Percentiles rank a stretch among this genome's conserved stretches.
These are phyloP conservation scores for Pseudozyma thailandica DNA, from an alignment of 1,284 basidiomycete genomes.

Conservation along the genomic window DNA sequence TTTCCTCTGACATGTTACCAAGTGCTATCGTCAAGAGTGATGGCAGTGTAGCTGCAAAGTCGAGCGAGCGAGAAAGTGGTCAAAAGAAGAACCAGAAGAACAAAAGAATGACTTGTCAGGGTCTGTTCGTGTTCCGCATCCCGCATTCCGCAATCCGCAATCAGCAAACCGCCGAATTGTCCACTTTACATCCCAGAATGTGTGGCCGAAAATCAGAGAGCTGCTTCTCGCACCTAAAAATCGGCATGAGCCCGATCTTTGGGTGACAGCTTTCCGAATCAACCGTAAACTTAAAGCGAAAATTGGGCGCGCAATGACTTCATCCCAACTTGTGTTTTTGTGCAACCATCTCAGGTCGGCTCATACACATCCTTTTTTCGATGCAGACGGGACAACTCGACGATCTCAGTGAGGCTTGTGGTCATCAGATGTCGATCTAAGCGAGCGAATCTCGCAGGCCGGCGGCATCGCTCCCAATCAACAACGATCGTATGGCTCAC, in stretches of 20 bases:
- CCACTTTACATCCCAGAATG: too few species aligned
- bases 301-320: constrained; percentile 4
- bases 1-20: constrained; percentile 19
- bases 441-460: too few species aligned
- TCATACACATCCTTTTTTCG: not conserved
- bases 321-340: not conserved
- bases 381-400: not conserved
- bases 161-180: too few species aligned
- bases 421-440: too few species aligned
- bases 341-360: not conserved
- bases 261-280: not conserved
- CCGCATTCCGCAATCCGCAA: too few species aligned
- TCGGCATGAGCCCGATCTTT: not conserved
- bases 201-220: too few species aligned
- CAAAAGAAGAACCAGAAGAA: not conserved
- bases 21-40: not conserved
- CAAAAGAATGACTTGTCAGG: too few species aligned
- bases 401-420: too few species aligned
- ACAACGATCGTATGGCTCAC: too few species aligned
- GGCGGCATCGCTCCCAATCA: too few species aligned
- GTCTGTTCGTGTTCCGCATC: too few species aligned
- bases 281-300: not conserved
- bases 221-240: not conserved
- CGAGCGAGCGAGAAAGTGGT: too few species aligned
- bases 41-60: not conserved